Percentiles rank a stretch among this genome's conserved stretches.
Evolutionary conservation across 305 asterid genomes (phyloP).

Genomic region (Fraxinus ornus): DNA sequence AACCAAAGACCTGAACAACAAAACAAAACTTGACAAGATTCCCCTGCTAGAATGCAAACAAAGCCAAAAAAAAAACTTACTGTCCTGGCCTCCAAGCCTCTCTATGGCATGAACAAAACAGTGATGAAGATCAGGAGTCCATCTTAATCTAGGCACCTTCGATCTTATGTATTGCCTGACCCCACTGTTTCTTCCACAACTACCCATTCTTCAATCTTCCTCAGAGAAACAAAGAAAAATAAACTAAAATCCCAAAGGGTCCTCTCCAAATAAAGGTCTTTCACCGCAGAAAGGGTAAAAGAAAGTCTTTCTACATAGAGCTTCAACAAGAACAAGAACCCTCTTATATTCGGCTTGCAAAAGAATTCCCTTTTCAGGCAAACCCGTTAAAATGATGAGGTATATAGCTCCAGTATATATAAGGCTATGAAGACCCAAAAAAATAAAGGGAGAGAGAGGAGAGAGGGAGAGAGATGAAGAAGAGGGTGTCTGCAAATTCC

Average conservation of each 20-base stretch:
- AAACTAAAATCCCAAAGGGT: background rate
- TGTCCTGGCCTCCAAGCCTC: slow-evolving; percentile 64
- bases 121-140: slow-evolving; percentile 82
- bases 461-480: slow-evolving; percentile 15
- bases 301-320: background rate
- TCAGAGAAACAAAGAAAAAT: background rate
- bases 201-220: slow-evolving; percentile 26
- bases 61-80: slow-evolving; percentile 20
- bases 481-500: slow-evolving; percentile 21
- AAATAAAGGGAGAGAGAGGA: background rate
- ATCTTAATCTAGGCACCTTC: slow-evolving; percentile 65
- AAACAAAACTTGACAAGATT: background rate
- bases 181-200: slow-evolving; percentile 52
- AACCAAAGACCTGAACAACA: background rate
- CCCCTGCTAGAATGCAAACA: background rate
- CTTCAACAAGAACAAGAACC: background rate
- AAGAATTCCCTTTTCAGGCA: background rate
- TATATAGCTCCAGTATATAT: background rate
- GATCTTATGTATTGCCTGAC: slow-evolving; percentile 74
- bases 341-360: background rate
- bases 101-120: slow-evolving; percentile 63
- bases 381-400: slow-evolving; percentile 4
- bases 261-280: background rate
- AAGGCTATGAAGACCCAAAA: background rate
- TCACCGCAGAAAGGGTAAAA: background rate